Base-by-base conservation (phyloP, 768 basidiomycete genomes). In the Boletus barrowsii region DNA sequence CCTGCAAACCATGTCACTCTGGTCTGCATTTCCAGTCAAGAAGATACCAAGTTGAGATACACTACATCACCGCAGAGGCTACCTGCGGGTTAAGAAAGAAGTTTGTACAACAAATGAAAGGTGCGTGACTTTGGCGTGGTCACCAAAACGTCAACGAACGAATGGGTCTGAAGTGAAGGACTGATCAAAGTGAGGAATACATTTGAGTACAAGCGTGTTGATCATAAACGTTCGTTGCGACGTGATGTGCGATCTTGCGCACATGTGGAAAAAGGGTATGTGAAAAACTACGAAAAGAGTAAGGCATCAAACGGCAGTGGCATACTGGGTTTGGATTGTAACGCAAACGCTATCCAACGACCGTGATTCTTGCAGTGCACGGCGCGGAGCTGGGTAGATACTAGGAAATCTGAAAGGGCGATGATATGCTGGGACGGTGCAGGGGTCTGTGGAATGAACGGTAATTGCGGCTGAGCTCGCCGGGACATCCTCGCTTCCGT, bases 341-440 rank as follows among this genome's bases (percentile, higher is more conserved):
- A 66, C 50, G 29, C 30, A 42, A 39, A 65, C 22, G 13, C 35
- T 42, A 11, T 57, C 44, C 26, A 45, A 30, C n/a, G 61, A 40
- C 35, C 42, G 43, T 24, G 53, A 15, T 32, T 39, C 39, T 33
- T 53, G 55, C 46, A 35, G 20, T 10, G 29, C n/a, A 13, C 9
- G 42, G n/a, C 26, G 44, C 14, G 50, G 32, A 37, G 26, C 22
- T 3, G 52, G 56, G 51, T 26, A 47, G 46, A 59, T 14, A 9
- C 33, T 56, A 10, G 62, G 60, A 14, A 41, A 22, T 42, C 33
- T 56, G 44, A 65, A 64, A 24, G 60, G 62, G n/a, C 54, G 62
- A 29, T 51, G 59, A 40, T 48, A 58, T 33, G 42, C 47, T n/a
- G 62, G 58, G 33, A 61, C 0, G 10, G 48, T 36, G 20, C 3